Evolutionary conservation across 306 rosid genomes (phyloP), one percentile per base, ranked within the genome.

Genomic region (Ochetophila trinervis): DNA sequence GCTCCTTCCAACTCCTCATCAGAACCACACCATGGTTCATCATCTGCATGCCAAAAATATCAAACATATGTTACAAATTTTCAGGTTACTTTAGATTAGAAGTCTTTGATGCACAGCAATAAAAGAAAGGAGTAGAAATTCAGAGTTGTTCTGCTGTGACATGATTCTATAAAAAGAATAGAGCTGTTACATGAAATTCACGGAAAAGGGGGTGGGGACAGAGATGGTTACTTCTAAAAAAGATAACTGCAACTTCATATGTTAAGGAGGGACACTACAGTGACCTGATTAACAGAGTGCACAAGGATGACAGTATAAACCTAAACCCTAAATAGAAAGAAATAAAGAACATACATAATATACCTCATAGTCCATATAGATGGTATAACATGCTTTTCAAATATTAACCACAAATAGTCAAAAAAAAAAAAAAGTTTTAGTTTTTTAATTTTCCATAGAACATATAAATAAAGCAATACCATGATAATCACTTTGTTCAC

Each of bases 1-100:
- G 74, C 73, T 37, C 70, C 72, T 55, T 76, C 75, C 76, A 81
- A 61, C 62, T 87, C 82, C 22, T 72, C 88, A 42, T 78, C 86
- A 66, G 76, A 77, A 69, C 30, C 80, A 68, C 65, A 83, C 88
- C 86, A 80, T 44, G 62, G 14, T 60, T 68, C 69, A 47, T 49
- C 85, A 66, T 74, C 84, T 24, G 68, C 84, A 48, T 12, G 56
- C 57, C 50, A 57, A 59, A 68, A 66, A 75, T 82, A 78, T 71
- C 79, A 37, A 8, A 54, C 72, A 45, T 27, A 79, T 55, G 47
- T 56, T 35, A 42, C 30, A 6, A 49, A 37, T 53, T 58, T 22
- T 22, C 69, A 55, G 14, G 22, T 17, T 13, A 70, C 53, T 23
- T 57, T 40, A 40, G 45, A 58, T 48, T 32, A 47, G 58, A 24